Base-by-base conservation (phyloP, 805 yeast genomes). In the Starmerella riodocensis region DNA sequence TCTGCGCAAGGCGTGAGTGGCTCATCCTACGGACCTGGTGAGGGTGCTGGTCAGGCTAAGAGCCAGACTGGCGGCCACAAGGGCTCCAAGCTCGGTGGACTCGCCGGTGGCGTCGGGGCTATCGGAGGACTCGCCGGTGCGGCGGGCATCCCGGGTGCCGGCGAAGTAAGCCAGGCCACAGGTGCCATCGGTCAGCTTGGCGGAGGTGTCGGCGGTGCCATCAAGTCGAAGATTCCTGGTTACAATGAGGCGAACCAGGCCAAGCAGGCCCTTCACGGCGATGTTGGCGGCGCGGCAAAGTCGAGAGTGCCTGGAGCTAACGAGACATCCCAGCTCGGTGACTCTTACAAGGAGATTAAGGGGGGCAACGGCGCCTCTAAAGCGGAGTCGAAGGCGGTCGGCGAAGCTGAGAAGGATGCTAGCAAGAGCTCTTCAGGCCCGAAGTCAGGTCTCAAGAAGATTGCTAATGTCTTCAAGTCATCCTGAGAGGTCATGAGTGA, bases 401-500 rank as follows among this genome's bases (percentile, higher is more conserved):
- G 13, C 26, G 41, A 36, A 27, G 45, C 43, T 12, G 46, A 43
- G 37, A 36, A 39, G 24, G 8, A 25, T 9, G 28, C 20, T 9
- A 23, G 16, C 31, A 25, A 36, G 25, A 19, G 29, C 13, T 29
- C 12, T 24, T n/a, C n/a, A n/a, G n/a, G n/a, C n/a, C n/a, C n/a
- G n/a, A 28, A 28, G 31, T 9, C 17, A 12, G 17, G 17, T 8
- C 9, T 40, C 37, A 32, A 34, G 43, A 42, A 42, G 39, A 34
- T 43, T 4, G 44, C 47, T 3, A 40, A 34, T 23, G 43, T 39
- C 8, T 45, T 45, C 42, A 43, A 43, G 35, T 36, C 41, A 11
- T 37, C 33, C 18, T 27, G 6, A 13, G n/a, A 33, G 6, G 13
- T 7, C 11, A n/a, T n/a, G n/a, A n/a, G n/a, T n/a, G n/a, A n/a